A percentile compares a stretch with the other conserved stretches of the same genome.
These are phyloP conservation scores for Vararia minispora DNA, from an alignment of 768 basidiomycete genomes.

Conservation along the genomic window DNA sequence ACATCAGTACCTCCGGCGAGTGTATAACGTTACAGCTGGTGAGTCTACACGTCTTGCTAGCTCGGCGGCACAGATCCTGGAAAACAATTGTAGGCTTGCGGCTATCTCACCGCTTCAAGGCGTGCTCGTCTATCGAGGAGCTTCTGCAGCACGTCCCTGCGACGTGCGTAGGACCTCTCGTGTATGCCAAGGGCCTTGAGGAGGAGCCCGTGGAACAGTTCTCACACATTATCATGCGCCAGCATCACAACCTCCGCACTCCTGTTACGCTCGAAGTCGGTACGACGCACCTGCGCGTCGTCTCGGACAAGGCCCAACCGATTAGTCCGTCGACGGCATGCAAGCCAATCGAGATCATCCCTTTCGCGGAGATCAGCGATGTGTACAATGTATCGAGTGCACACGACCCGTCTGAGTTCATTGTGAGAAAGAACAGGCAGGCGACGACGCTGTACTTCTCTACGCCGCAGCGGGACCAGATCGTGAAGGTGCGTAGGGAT, in stretches of 20 bases:
- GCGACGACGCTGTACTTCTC: conserved; percentile 69
- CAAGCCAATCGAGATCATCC: conserved; percentile 74
- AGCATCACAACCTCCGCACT: conserved; percentile 51
- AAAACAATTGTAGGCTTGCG: conserved; percentile 1
- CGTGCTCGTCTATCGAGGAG: conserved; percentile 54
- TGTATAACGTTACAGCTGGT: conserved; percentile 62
- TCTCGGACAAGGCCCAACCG: conserved; percentile 59
- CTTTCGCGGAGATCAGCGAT: conserved; percentile 74
- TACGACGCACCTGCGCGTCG: conserved; percentile 62
- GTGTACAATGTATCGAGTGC: conserved; percentile 74
- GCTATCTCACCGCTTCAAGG: conserved; percentile 27
- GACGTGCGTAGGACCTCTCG: conserved; percentile 33
- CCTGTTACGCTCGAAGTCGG: conserved; percentile 64
- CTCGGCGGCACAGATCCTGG: not conserved
- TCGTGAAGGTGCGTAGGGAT: conserved; percentile 50
- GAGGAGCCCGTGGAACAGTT: conserved; percentile 44
- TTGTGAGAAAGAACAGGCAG: conserved; percentile 63
- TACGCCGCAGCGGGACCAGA: conserved; percentile 52
- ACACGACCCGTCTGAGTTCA: conserved; percentile 69
- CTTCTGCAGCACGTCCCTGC: conserved; percentile 45
- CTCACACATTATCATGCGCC: conserved; percentile 55
- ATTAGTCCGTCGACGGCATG: conserved; percentile 61
- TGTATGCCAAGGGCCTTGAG: conserved; percentile 51
- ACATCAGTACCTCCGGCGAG: conserved; percentile 61
- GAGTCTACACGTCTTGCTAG: conserved; percentile 8